Base-by-base conservation (phyloP, 1,284 basidiomycete species). In the Inonotus hispidus region DNA sequence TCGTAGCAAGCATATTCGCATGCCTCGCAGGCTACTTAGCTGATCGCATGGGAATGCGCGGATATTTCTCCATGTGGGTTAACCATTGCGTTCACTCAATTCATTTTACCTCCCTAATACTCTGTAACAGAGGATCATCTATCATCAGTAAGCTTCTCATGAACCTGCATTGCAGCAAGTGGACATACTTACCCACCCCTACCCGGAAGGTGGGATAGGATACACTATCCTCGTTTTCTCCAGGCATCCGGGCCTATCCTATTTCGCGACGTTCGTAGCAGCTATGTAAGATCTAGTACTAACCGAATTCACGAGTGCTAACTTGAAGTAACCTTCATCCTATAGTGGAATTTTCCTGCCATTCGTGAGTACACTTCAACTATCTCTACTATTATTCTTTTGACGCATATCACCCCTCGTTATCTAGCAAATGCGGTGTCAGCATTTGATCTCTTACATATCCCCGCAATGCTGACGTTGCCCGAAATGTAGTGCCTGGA, bases 241-340 rank as follows among this genome's bases (percentile, higher is more conserved):
- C 14, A 77, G 81, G 50, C 84, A 74, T 64, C 76, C 85, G 0
- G 78, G 80, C 0, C 71, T 90, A 7, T 88, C 85, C 1, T 90
- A 90, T 69, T 79, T 87, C 61, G 85, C 82, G n/a, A 81, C 85
- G 45, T 90, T 82, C 70, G 72, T 89, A 64, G 85, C 85, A 16
- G 82, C 85, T 58, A 81, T 77, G 82, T 83, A 63, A 68, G 79
- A 60, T 52, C 13, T n/a, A 7, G n/a, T 19, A 19, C 11, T 6
- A 4, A 37, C 21, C n/a, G 35, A 25, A 65, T 46, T 11, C 38
- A 7, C 19, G 21, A 41, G 56, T 55, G 14, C 19, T 37, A 13
- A 16, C 11, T 27, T 35, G 23, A 32, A 27, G 11, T 38, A 21
- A 14, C 23, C 19, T 3, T 43, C 16, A 8, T 14, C 4, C 41